Conservation (phyloP, 495 filamentous ascomycete species). For the Monascus purpureus region DNA sequence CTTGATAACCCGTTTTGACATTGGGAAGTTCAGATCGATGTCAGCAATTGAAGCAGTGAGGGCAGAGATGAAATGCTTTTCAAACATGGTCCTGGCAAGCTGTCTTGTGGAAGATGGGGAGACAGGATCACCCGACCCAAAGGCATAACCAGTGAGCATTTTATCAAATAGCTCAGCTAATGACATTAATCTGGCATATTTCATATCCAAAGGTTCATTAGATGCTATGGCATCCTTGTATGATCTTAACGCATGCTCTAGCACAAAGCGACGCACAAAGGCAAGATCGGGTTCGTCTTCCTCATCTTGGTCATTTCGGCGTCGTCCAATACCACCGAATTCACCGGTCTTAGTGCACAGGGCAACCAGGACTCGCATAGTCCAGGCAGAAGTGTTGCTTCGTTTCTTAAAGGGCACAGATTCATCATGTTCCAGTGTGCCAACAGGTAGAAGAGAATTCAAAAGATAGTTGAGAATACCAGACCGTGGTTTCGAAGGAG, state of each 20-base stretch:
- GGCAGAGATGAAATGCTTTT: conserved; percentile 83
- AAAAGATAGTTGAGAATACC: conserved; percentile 88
- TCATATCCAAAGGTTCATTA: conserved; percentile 66
- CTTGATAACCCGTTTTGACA: conserved; percentile 85
- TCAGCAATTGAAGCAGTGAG: conserved; percentile 89
- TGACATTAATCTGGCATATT: conserved; percentile 72
- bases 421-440: conserved; percentile 61
- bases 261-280: conserved; percentile 85
- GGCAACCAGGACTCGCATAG: conserved; percentile 70
- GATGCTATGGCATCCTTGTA: conserved; percentile 81
- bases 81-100: conserved; percentile 89
- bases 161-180: conserved; percentile 86
- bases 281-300: conserved; percentile 78
- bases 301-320: conserved; percentile 35
- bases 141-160: conserved; percentile 71
- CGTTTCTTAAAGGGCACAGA: conserved; percentile 69
- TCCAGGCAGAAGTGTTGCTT: conserved; percentile 66
- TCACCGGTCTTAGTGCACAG: conserved; percentile 82
- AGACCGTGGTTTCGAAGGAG: conserved; percentile 86
- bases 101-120: conserved; percentile 44
- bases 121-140: conserved; percentile 28
- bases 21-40: conserved; percentile 88
- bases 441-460: conserved; percentile 67
- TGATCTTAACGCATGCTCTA: conserved; percentile 82
- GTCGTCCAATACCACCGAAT: conserved; percentile 24